Conservation (phyloP, 2,329 filamentous ascomycete species). For the Rutstroemia sp. region DNA sequence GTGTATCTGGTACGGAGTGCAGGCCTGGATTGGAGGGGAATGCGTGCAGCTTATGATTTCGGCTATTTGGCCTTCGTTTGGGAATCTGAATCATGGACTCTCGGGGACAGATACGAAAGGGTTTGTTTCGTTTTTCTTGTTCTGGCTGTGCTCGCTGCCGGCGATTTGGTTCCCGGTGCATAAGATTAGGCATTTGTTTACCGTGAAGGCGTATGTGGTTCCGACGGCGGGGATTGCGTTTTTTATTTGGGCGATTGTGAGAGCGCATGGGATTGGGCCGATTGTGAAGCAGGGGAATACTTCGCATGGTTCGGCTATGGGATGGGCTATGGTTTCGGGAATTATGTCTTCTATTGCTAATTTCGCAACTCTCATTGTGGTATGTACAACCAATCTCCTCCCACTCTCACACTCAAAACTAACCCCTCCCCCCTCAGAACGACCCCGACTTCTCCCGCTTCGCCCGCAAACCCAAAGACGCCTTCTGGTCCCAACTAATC, state of each 20-base stretch:
- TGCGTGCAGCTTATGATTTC: constrained; percentile 88
- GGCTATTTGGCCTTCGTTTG: constrained; percentile 63
- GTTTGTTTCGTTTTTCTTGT: constrained; percentile 79
- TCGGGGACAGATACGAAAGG: constrained; percentile 68
- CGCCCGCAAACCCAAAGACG: constrained; percentile 65
- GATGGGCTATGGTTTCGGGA: constrained; percentile 75
- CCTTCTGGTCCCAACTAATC: constrained; percentile 72
- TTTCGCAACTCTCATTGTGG: constrained; percentile 76
- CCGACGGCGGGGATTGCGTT: constrained; percentile 78
- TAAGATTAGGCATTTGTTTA: constrained; percentile 83
- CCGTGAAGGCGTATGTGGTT: constrained; percentile 79
- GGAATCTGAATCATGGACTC: constrained; percentile 61
- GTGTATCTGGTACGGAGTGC: constrained; percentile 83
- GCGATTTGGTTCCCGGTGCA: constrained; percentile 88
- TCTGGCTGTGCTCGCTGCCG: constrained; percentile 73
- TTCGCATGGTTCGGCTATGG: constrained; percentile 59
- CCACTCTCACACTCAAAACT: not conserved
- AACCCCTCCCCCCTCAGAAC: constrained; percentile 32
- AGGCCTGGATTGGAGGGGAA: constrained; percentile 74
- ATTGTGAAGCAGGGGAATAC: constrained; percentile 64
- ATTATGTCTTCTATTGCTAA: constrained; percentile 89
- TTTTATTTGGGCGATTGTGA: constrained; percentile 78
- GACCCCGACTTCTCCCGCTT: constrained; percentile 84
- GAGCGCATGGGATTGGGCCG: constrained; percentile 75
- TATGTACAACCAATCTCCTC: constrained; percentile 27